phyloP scores from a whole-genome alignment of 73 alveolate species.

The Paramecium primaurelia region DNA sequence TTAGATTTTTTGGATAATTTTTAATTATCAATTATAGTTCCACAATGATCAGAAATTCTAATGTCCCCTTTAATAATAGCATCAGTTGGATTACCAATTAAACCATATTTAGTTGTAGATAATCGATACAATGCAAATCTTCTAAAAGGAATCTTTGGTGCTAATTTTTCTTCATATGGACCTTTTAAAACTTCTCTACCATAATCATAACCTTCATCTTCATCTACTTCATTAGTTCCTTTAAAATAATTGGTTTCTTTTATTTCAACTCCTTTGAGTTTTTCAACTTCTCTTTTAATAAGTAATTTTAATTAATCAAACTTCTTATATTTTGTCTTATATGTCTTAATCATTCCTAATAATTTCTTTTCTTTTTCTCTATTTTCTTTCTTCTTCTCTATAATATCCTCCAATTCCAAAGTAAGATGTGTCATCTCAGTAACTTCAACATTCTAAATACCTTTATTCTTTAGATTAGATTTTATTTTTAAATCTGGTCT shows the following conservation, averaged over 20 bases:
- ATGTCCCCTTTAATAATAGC: slow-evolving; percentile 62
- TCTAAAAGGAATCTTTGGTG: slow-evolving; percentile 46
- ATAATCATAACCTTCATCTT: slow-evolving; percentile 75
- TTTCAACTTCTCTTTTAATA: slow-evolving; percentile 61
- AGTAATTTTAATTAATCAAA: slow-evolving; percentile 48
- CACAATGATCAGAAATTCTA: slow-evolving; percentile 4
- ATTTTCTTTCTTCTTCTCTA: neutral
- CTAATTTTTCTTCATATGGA: slow-evolving; percentile 69
- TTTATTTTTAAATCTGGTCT: slow-evolving; percentile 3
- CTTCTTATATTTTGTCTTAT: slow-evolving; percentile 29
- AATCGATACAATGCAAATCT: slow-evolving; percentile 44
- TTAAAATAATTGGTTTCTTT: slow-evolving; percentile 77
- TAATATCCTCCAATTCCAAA: neutral
- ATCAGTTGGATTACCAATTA: slow-evolving; percentile 67
- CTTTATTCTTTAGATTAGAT: neutral
- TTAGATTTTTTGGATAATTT: slow-evolving; percentile 30
- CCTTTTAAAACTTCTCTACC: slow-evolving; percentile 84
- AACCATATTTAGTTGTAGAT: slow-evolving; percentile 32
- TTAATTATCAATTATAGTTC: neutral
- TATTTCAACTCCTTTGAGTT: slow-evolving; percentile 67
- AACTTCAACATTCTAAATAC: slow-evolving; percentile 2
- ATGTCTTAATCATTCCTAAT: neutral
- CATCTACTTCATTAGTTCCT: slow-evolving; percentile 64
- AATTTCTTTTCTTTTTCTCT: slow-evolving; percentile 36
- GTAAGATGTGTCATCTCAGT: neutral